phyloP scores from a whole-genome alignment of 768 basidiomycete genomes.

The Daedaleopsis nitida region DNA sequence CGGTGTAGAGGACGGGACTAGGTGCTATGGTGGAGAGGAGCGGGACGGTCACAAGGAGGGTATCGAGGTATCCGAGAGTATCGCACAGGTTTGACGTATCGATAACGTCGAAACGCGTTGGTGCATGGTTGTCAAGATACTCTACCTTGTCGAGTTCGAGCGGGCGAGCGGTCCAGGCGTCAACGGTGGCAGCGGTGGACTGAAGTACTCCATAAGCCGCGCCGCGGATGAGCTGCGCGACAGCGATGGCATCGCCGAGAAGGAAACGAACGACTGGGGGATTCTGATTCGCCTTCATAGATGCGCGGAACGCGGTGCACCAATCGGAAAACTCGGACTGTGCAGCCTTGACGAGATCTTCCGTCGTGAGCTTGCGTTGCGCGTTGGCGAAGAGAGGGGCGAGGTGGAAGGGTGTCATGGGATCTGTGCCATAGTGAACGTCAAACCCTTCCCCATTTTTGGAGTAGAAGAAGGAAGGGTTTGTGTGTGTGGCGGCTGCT shows the following conservation, averaged over 20 bases:
- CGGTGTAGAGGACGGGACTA: slow-evolving; percentile 42
- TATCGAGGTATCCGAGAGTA: slow-evolving; percentile 47
- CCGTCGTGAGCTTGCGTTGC: neutral
- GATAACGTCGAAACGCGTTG: slow-evolving; percentile 44
- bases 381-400: slow-evolving; percentile 26
- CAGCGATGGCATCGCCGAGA: slow-evolving; percentile 41
- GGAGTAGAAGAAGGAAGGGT: slow-evolving; percentile 50
- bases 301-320: slow-evolving; percentile 3
- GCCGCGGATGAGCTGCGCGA: slow-evolving; percentile 32
- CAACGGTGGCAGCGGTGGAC: slow-evolving; percentile 29
- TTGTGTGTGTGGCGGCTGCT: slow-evolving; percentile 33
- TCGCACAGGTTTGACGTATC: slow-evolving; percentile 56
- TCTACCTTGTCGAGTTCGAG: slow-evolving; percentile 36
- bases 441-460: slow-evolving; percentile 38
- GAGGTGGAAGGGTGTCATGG: slow-evolving; percentile 46
- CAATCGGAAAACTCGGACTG: slow-evolving; percentile 6
- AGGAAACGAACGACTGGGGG: slow-evolving; percentile 38
- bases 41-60: slow-evolving; percentile 41
- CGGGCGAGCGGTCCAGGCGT: slow-evolving; percentile 36
- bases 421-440: slow-evolving; percentile 49
- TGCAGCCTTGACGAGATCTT: slow-evolving; percentile 1
- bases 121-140: slow-evolving; percentile 32
- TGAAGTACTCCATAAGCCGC: neutral
- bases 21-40: slow-evolving; percentile 32
- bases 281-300: too few species aligned